Evolutionary conservation across 306 rosid species (phyloP), one percentile per base, ranked within the genome.

Genomic region (Quercus robur): DNA sequence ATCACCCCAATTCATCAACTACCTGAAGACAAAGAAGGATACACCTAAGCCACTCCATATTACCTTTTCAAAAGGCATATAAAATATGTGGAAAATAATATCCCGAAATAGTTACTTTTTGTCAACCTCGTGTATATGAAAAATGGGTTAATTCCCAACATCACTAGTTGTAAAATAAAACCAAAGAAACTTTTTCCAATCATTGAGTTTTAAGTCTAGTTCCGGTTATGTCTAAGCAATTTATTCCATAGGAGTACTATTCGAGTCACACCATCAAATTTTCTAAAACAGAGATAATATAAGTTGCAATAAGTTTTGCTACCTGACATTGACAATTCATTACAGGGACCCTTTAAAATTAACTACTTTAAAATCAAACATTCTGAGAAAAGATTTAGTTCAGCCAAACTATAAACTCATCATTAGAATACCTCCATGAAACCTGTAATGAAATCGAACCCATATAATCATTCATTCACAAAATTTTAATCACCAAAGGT

Each of bases 341-440:
- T 19, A 56, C 20, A 20, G 12, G 61, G 21, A 19, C 21, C 9
- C 44, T 33, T 20, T 20, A 38, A 38, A 38, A 38, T 38, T 38
- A 33, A 33, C 38, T 33, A 38, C 44, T 6, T 35, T 38, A 38
- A 38, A 38, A 38, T 38, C 44, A 38, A 38, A 6, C 44, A 6
- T 0, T 6, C 0, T 6, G 41, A 21, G 23, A 21, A 21, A 21
- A 21, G 23, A 35, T 35, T 35, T 35, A 35, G 41, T 35, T 35
- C 41, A 35, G 0, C 8, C 41, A 35, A 35, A 35, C 41, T 35
- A 35, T 35, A 11, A 28, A 64, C 10, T 64, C 44, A 30, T 64
- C 71, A 31, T 31, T 5, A 66, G n/a, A 66, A 31, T 68, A 68
- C 44, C 76, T 71, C 71, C 78, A 74, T 23, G 57, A 28, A 80